A percentile compares a stretch with the other conserved stretches of the same genome.
These are phyloP conservation scores for Arabidopsis suecica DNA, from an alignment of 345 rosid genomes.

Conservation along the genomic window DNA sequence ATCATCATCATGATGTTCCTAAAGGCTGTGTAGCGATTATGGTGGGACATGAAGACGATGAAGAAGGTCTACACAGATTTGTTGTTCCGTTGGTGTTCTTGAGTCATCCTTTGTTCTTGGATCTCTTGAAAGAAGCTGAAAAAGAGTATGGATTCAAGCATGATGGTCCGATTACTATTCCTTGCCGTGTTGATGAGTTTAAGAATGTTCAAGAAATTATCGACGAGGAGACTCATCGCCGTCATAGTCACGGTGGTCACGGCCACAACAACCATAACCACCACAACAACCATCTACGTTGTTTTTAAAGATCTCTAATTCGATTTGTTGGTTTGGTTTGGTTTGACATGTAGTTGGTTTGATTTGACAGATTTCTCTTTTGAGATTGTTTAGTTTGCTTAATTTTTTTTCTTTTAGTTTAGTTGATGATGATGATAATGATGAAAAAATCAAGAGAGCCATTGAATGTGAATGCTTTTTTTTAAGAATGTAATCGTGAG, in stretches of 20 bases:
- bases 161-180: slow-evolving; percentile 78
- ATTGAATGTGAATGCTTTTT: slow-evolving; percentile 30
- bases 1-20: slow-evolving; percentile 54
- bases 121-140: slow-evolving; percentile 73
- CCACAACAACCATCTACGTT: slow-evolving; percentile 38
- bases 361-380: slow-evolving; percentile 21
- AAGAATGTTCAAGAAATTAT: slow-evolving; percentile 70
- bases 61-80: slow-evolving; percentile 67
- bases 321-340: slow-evolving; percentile 33
- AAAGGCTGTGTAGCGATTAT: slow-evolving; percentile 77
- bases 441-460: slow-evolving; percentile 28
- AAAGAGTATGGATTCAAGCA: slow-evolving; percentile 83
- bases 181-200: slow-evolving; percentile 83
- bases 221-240: slow-evolving; percentile 60
- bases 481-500: slow-evolving; percentile 33
- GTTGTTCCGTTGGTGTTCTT: slow-evolving; percentile 78
- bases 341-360: slow-evolving; percentile 35
- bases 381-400: slow-evolving; percentile 29
- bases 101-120: slow-evolving; percentile 77
- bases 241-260: slow-evolving; percentile 41
- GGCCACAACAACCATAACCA: slow-evolving; percentile 39
- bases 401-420: slow-evolving; percentile 4
- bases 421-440: slow-evolving; percentile 35
- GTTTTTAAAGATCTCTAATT: slow-evolving; percentile 21
- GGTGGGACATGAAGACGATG: slow-evolving; percentile 73